Evolutionary conservation across 352 stramenopile genomes (phyloP).

Genomic region (Salisapilia sapeloensis): DNA sequence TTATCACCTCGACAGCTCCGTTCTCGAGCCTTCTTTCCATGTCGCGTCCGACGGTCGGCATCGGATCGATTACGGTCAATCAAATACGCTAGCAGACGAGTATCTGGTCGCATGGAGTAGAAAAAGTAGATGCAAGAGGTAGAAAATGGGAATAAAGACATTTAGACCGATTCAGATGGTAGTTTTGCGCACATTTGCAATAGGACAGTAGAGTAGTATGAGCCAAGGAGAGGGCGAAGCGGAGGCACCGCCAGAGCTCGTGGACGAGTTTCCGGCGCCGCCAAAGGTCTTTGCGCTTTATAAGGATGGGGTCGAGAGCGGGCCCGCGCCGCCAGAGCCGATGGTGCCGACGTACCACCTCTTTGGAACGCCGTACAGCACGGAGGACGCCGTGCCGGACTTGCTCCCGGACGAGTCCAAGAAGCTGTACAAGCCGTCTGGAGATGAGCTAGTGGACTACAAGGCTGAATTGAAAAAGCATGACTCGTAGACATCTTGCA

Average conservation of each 20-base stretch:
- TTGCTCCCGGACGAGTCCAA: constrained; percentile 35
- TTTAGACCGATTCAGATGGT: no score
- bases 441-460: constrained; percentile 19
- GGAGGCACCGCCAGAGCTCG: constrained; percentile 39
- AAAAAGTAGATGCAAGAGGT: no score
- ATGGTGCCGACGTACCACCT: constrained; percentile 76
- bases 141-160: no score
- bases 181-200: no score
- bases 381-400: constrained; percentile 60
- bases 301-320: constrained; percentile 20
- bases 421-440: constrained; percentile 29
- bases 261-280: constrained; percentile 67
- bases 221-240: constrained; percentile 5
- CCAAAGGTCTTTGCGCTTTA: constrained; percentile 69
- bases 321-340: constrained; percentile 37
- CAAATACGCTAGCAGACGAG: no score
- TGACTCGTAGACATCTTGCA: neutral
- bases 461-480: constrained; percentile 74
- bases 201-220: constrained; percentile 4
- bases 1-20: no score
- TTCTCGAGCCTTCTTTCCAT: no score
- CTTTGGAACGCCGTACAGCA: constrained; percentile 74
- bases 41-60: no score
- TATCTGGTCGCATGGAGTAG: no score
- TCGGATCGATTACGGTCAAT: no score